Conservation (phyloP, 208 protist species). For the Leishmania lainsoni region DNA sequence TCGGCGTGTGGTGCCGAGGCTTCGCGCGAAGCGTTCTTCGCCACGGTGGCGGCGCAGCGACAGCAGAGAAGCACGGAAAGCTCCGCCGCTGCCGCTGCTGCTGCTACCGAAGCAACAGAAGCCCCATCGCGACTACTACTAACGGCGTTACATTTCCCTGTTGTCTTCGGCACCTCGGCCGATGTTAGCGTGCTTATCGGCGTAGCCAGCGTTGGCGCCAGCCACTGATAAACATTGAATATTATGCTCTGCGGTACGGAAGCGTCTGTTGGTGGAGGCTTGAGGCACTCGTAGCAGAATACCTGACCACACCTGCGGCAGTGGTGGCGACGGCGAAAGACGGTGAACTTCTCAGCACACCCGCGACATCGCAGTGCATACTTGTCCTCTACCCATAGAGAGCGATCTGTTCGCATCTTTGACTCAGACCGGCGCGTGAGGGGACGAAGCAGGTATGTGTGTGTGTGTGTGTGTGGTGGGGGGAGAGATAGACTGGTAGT, state of each 20-base stretch:
- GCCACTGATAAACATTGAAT: slow-evolving; percentile 24
- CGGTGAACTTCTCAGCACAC: slow-evolving; percentile 61
- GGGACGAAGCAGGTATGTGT: background rate
- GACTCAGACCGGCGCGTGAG: background rate
- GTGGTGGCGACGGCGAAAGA: slow-evolving; percentile 77
- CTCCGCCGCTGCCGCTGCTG: slow-evolving; percentile 16
- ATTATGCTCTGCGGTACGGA: slow-evolving; percentile 19
- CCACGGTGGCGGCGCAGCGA: slow-evolving; percentile 38
- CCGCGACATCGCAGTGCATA: slow-evolving; percentile 66
- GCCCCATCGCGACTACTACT: background rate
- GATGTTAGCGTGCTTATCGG: background rate
- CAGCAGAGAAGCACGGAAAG: slow-evolving; percentile 32
- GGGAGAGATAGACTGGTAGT: background rate
- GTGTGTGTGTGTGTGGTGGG: too few relatives aligned
- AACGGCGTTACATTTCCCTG: background rate
- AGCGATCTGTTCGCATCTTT: slow-evolving; percentile 31
- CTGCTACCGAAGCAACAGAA: background rate
- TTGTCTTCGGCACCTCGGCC: background rate
- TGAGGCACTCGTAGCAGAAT: slow-evolving; percentile 75
- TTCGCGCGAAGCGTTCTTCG: slow-evolving; percentile 24
- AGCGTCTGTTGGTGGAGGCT: slow-evolving; percentile 10
- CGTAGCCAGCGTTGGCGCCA: slow-evolving; percentile 11
- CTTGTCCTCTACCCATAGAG: slow-evolving; percentile 81
- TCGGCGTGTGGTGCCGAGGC: slow-evolving; percentile 9
- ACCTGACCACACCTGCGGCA: slow-evolving; percentile 84